Base-by-base conservation (phyloP, 129 eudicot genomes). In the Heracleum sosnowskyi region DNA sequence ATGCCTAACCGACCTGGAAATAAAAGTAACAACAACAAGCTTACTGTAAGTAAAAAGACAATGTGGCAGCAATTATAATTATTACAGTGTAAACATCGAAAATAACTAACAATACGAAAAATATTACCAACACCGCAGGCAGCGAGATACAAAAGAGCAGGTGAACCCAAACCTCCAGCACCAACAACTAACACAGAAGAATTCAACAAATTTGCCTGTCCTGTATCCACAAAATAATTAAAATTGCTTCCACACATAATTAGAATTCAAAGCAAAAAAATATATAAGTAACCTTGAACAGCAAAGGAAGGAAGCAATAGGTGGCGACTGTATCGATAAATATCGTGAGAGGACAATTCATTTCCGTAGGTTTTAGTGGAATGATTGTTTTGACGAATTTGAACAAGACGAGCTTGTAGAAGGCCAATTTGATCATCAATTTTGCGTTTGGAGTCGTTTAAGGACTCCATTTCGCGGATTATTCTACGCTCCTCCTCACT, bases 81-180 rank as follows among this genome's bases (percentile, higher is more conserved):
- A 57, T 4, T 9, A 60, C 28, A 7, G 31, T 1, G 13, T 22
- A 7, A 60, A 22, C n/a, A n/a, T 49, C 9, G 15, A 55, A 55
- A 55, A 7, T 8, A n/a, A 22, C 4, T 8, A n/a, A 22, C 4
- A 24, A 7, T 5, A 22, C 22, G 3, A 1, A 7, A 53, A 49
- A 24, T n/a, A 11, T 85, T 85, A 96, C 99, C 99, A 35, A 90
- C 87, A 35, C 99, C 99, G 84, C 97, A 96, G 24, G 99, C 99
- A 17, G 99, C 97, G 49, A 96, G 91, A 70, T 96, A 96, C 39
- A 96, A 87, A 80, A 96, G 82, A 82, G 97, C 99, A 74, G 99
- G 99, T 49, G 99, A 88, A 17, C 99, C 99, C 76, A 96, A 86
- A 11, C 99, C 99, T 63, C 99, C 99, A 79, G 99, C 99, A 80